Evolutionary conservation across 2,329 filamentous ascomycete genomes (phyloP).

Genomic region (Colletotrichum sidae): DNA sequence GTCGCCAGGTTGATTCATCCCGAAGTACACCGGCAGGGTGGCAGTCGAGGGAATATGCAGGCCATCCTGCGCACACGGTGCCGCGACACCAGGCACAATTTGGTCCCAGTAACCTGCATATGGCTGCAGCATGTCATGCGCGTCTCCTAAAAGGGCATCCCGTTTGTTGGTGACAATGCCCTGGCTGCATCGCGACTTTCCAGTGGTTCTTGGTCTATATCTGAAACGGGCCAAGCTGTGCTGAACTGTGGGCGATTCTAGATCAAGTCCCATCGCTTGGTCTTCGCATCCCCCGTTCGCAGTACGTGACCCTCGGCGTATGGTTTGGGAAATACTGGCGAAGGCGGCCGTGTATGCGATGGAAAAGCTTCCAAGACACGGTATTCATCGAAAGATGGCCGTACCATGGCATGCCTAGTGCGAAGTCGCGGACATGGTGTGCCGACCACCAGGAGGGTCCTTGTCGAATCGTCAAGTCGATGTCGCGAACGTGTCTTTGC

Average conservation of each 20-base stretch:
- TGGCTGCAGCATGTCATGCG: conserved; percentile 26
- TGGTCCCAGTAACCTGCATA: conserved; percentile 25
- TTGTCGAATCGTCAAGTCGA: not conserved
- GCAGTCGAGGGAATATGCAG: conserved; percentile 23
- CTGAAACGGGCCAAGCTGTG: conserved; percentile 32
- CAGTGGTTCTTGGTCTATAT: conserved; percentile 5
- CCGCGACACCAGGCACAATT: conserved; percentile 17
- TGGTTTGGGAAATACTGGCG: conserved; percentile 8
- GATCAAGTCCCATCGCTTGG: conserved; percentile 1
- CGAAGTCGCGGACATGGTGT: not conserved
- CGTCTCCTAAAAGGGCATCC: conserved; percentile 25
- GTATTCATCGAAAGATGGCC: conserved; percentile 1
- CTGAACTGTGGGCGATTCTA: conserved; percentile 1
- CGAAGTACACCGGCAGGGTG: conserved; percentile 18
- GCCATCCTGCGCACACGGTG: not conserved
- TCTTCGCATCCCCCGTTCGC: conserved; percentile 14
- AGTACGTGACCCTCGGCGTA: not conserved
- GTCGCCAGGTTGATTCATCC: not conserved
- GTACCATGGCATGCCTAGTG: not conserved
- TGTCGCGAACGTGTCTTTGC: conserved; percentile 15
- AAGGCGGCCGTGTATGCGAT: conserved; percentile 16
- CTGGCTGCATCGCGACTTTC: conserved; percentile 8
- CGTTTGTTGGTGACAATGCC: conserved; percentile 10
- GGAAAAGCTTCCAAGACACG: not conserved
- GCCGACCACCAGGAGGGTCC: conserved; percentile 2